phyloP scores from a whole-genome alignment of 2,329 filamentous ascomycete genomes.

The Cladosporium velox region DNA sequence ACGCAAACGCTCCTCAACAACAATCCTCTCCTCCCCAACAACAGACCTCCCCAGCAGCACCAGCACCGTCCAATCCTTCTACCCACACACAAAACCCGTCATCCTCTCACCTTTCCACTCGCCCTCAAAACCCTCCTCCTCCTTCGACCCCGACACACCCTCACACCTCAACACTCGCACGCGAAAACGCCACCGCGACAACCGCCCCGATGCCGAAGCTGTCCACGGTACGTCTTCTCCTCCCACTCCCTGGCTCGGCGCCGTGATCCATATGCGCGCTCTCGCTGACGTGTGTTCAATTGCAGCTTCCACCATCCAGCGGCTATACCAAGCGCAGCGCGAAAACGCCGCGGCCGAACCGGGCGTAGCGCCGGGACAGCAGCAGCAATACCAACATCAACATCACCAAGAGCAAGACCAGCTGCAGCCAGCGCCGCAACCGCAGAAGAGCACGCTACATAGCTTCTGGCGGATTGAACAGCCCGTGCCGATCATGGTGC shows the following conservation, averaged over 20 bases:
- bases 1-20: slow-evolving; percentile 55
- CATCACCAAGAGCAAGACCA: slow-evolving; percentile 20
- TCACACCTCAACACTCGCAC: slow-evolving; percentile 57
- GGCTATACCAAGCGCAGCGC: slow-evolving; percentile 48
- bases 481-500: slow-evolving; percentile 25
- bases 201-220: slow-evolving; percentile 57
- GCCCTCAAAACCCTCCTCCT: slow-evolving; percentile 15
- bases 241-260: slow-evolving; percentile 20
- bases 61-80: slow-evolving; percentile 34
- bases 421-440: not conserved
- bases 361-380: slow-evolving; percentile 30
- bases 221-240: slow-evolving; percentile 51
- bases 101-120: slow-evolving; percentile 11
- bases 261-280: slow-evolving; percentile 23
- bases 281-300: slow-evolving; percentile 27
- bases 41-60: slow-evolving; percentile 40
- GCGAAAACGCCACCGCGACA: slow-evolving; percentile 60
- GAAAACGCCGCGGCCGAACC: slow-evolving; percentile 30
- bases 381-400: slow-evolving; percentile 23
- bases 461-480: slow-evolving; percentile 49
- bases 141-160: slow-evolving; percentile 26
- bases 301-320: slow-evolving; percentile 48
- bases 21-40: slow-evolving; percentile 47
- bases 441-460: slow-evolving; percentile 50
- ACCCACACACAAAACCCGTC: slow-evolving; percentile 33